Conservation (phyloP, 2,329 filamentous ascomycete genomes). For the Fusarium gaditjirri region DNA sequence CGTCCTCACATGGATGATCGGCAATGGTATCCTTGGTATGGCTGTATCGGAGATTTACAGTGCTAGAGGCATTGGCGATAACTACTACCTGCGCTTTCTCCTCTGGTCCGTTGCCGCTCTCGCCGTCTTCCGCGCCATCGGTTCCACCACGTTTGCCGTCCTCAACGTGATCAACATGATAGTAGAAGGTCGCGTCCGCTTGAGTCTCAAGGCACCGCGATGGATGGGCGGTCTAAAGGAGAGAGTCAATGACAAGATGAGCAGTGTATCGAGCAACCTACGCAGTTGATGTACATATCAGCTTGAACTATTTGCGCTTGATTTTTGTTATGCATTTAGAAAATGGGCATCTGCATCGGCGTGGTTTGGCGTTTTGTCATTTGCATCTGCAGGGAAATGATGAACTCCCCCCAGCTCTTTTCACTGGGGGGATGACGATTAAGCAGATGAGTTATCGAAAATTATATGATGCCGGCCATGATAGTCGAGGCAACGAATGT, state of each 20-base stretch:
- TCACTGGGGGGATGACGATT: conserved; percentile 16
- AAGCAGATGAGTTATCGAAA: conserved; percentile 23
- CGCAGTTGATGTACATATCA: conserved; percentile 45
- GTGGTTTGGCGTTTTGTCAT: conserved; percentile 22
- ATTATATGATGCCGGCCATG: conserved; percentile 22
- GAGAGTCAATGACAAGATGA: conserved; percentile 60
- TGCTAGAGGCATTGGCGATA: conserved; percentile 75
- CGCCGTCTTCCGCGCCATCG: conserved; percentile 88
- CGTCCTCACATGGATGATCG: conserved; percentile 93
- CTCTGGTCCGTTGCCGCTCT: conserved; percentile 90
- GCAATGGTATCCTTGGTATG: conserved; percentile 94
- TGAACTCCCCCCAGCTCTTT: background rate
- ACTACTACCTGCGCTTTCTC: conserved; percentile 92
- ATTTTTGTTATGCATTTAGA: conserved; percentile 26
- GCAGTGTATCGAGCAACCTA: conserved; percentile 59
- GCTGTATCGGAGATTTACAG: conserved; percentile 87
- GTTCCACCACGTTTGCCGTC: conserved; percentile 81
- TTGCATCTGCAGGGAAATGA: conserved; percentile 20
- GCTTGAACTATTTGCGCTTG: conserved; percentile 6
- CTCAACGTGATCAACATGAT: conserved; percentile 86
- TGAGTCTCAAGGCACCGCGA: conserved; percentile 65
- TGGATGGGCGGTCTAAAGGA: conserved; percentile 59
- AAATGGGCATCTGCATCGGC: conserved; percentile 26
- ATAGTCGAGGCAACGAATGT: conserved; percentile 18
- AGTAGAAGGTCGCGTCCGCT: conserved; percentile 82